These are phyloP conservation scores for Phytopythium litorale DNA, from an alignment of 352 stramenopile genomes.

Conservation along the genomic window DNA sequence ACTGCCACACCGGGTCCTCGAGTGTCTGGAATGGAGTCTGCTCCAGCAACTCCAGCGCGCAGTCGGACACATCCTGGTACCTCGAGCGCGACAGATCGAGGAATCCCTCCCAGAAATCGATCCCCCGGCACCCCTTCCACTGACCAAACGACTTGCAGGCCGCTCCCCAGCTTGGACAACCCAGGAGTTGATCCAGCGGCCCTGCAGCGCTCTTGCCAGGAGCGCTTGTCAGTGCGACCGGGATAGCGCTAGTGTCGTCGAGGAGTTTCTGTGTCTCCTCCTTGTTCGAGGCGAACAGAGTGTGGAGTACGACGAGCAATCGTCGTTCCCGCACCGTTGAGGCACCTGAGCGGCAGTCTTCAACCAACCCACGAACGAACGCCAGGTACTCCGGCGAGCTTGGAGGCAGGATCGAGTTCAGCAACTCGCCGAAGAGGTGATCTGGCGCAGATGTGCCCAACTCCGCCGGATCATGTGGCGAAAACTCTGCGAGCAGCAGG, in stretches of 20 bases:
- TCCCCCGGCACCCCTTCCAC: constrained; percentile 46
- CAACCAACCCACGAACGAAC: constrained; percentile 36
- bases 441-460: not conserved
- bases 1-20: constrained; percentile 73
- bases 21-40: constrained; percentile 59
- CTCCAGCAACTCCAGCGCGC: constrained; percentile 45
- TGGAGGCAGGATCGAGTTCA: constrained; percentile 36
- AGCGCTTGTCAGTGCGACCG: constrained; percentile 14
- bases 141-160: constrained; percentile 33
- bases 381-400: constrained; percentile 45
- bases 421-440: constrained; percentile 27
- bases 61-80: constrained; percentile 30
- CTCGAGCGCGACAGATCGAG: constrained; percentile 47
- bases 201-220: constrained; percentile 8
- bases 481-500: constrained; percentile 36
- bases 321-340: constrained; percentile 22
- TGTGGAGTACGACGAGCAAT: constrained; percentile 37
- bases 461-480: not conserved
- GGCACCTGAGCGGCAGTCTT: constrained; percentile 23
- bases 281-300: constrained; percentile 27
- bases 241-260: constrained; percentile 7
- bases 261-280: constrained; percentile 12
- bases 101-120: constrained; percentile 61
- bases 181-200: constrained; percentile 29
- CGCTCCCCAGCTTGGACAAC: constrained; percentile 24